Evolutionary conservation across 352 stramenopile species (phyloP).

Genomic region (Thalassiosira mediterranea): DNA sequence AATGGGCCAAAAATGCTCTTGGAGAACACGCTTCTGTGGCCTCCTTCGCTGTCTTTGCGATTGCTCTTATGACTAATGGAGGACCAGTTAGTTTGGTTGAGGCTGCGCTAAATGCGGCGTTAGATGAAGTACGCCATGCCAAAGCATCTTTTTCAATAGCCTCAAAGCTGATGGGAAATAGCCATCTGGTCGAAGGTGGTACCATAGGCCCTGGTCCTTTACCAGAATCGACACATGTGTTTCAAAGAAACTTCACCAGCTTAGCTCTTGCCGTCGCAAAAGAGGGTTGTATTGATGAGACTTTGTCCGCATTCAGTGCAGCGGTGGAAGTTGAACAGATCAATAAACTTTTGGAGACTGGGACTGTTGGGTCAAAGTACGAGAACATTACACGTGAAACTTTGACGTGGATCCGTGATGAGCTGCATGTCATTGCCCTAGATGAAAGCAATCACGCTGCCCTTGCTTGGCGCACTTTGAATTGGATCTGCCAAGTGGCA

Average conservation of each 20-base stretch:
- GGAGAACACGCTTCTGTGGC: constrained; percentile 24
- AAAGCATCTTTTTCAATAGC: constrained; percentile 55
- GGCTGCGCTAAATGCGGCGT: constrained; percentile 46
- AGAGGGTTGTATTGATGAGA: constrained; percentile 63
- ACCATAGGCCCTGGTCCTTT: constrained; percentile 45
- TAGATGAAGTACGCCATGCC: constrained; percentile 65
- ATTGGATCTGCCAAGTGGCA: constrained; percentile 57
- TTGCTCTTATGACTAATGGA: constrained; percentile 62
- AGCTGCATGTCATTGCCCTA: constrained; percentile 52
- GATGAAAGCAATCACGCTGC: constrained; percentile 61
- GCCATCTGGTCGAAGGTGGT: neutral
- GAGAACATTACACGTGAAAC: constrained; percentile 18
- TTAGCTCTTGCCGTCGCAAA: constrained; percentile 45
- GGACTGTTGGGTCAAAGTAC: constrained; percentile 30
- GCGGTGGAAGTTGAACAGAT: constrained; percentile 45
- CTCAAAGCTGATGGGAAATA: constrained; percentile 34
- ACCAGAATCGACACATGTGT: constrained; percentile 47
- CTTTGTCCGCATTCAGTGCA: constrained; percentile 47
- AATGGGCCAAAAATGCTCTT: constrained; percentile 49
- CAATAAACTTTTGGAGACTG: constrained; percentile 14
- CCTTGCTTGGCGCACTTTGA: constrained; percentile 62
- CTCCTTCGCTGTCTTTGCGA: constrained; percentile 64
- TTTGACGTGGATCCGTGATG: constrained; percentile 37
- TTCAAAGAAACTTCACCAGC: constrained; percentile 44
- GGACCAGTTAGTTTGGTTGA: constrained; percentile 54